phyloP scores from a whole-genome alignment of 345 rosid species.

The Erucastrum elatum region DNA sequence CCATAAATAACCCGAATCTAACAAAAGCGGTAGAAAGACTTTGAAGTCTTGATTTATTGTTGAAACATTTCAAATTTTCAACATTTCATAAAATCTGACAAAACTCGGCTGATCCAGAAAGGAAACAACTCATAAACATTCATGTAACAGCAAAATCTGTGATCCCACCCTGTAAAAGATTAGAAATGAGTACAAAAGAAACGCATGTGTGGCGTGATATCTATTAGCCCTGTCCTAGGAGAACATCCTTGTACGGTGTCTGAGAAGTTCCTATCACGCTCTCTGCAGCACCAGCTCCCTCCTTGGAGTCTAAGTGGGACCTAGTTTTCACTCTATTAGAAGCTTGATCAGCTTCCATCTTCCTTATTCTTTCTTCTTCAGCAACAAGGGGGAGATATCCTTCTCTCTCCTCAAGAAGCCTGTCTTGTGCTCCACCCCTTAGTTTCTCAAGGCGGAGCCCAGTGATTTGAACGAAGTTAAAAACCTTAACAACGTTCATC shows the following conservation, averaged over 20 bases:
- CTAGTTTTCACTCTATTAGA: constrained; percentile 30
- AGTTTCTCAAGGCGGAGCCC: constrained; percentile 69
- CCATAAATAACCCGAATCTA: too few species aligned
- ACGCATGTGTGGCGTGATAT: constrained; percentile 1
- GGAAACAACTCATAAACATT: background rate
- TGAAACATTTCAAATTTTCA: background rate
- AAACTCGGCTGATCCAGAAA: background rate
- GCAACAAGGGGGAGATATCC: constrained; percentile 58
- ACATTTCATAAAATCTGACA: background rate
- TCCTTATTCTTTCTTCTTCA: constrained; percentile 48
- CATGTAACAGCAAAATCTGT: background rate
- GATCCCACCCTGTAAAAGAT: background rate
- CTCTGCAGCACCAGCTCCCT: background rate
- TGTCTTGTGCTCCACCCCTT: constrained; percentile 72
- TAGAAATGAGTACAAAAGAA: constrained; percentile 18
- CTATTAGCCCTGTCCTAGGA: constrained; percentile 33
- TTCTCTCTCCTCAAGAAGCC: constrained; percentile 52
- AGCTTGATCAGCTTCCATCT: constrained; percentile 32
- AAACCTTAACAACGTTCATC: constrained; percentile 65
- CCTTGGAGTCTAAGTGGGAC: background rate
- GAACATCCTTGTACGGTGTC: constrained; percentile 59
- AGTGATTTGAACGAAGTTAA: constrained; percentile 60
- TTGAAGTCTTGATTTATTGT: constrained; percentile 13
- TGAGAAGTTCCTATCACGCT: constrained; percentile 23
- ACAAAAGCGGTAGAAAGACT: background rate